phyloP scores from a whole-genome alignment of 176 grass and related monocot species.

The Stipa capillata region DNA sequence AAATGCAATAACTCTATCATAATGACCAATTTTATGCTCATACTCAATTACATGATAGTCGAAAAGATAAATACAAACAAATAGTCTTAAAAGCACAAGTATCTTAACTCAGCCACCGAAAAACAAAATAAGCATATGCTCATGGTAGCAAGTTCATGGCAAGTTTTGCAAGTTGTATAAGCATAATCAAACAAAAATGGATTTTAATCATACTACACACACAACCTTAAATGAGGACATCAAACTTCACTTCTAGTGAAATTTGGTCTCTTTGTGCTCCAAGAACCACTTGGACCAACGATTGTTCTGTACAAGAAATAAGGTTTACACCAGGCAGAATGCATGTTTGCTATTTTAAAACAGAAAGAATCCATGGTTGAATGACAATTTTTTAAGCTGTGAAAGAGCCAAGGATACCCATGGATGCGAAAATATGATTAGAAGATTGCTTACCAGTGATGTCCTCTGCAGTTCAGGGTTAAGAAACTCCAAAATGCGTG shows the following conservation, averaged over 20 bases:
- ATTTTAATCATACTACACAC: neutral
- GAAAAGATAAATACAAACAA: neutral
- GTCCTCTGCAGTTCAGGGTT: constrained; percentile 90
- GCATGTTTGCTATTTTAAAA: neutral
- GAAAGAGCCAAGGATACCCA: neutral
- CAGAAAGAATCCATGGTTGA: neutral
- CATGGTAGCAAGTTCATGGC: neutral
- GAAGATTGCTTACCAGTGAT: constrained; percentile 54
- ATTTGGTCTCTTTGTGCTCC: neutral
- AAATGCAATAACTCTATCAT: neutral
- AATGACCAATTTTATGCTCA: neutral
- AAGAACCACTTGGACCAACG: neutral
- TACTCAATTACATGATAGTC: neutral
- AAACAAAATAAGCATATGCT: neutral
- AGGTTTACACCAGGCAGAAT: neutral
- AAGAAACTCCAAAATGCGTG: constrained; percentile 79
- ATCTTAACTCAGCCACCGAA: neutral
- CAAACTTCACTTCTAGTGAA: neutral
- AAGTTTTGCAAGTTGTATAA: neutral
- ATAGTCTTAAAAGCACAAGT: neutral
- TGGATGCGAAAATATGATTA: neutral
- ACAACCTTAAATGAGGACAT: neutral
- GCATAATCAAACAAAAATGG: neutral
- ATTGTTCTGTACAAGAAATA: neutral
- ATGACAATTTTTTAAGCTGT: neutral